Percentiles rank a stretch among this genome's conserved stretches.
Evolutionary conservation across 192 early-diverging fungal genomes (phyloP).

Genomic region (Entomortierella beljakovae): DNA sequence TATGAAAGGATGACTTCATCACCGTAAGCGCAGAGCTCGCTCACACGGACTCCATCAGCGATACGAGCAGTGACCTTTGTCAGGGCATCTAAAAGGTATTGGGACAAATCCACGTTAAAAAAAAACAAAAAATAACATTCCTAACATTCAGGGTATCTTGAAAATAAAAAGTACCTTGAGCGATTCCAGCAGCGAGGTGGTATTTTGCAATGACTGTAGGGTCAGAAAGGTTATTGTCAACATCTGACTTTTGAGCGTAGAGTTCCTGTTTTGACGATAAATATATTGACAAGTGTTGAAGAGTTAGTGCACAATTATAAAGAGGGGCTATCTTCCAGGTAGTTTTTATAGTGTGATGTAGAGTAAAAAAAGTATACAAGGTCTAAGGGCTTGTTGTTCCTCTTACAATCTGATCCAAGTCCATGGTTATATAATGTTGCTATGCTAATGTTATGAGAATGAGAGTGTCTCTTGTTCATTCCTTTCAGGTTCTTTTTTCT

Average conservation of each 20-base stretch:
- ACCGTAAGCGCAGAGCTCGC: conserved; percentile 74
- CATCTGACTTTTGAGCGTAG: conserved; percentile 60
- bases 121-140: conserved; percentile 3
- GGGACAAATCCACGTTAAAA: not conserved
- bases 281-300: not conserved
- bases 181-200: conserved; percentile 78
- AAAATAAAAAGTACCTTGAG: conserved; percentile 69
- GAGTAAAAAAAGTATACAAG: no score
- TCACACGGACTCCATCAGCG: conserved; percentile 69
- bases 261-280: conserved; percentile 26
- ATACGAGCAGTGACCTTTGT: conserved; percentile 63
- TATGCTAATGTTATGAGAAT: not conserved
- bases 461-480: no score
- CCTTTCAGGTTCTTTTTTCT: not conserved
- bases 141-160: no score
- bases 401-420: conserved; percentile 46
- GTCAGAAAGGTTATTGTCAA: conserved; percentile 76
- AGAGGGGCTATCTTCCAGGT: no score
- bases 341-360: no score
- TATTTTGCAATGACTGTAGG: conserved; percentile 79
- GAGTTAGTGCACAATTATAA: no score
- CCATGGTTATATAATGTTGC: conserved; percentile 21
- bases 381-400: not conserved
- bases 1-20: conserved; percentile 72
- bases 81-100: conserved; percentile 60